Percentiles rank a stretch among this genome's conserved stretches.
Evolutionary conservation across 1,284 basidiomycete genomes (phyloP).

Genomic region (Pholiota adiposa): DNA sequence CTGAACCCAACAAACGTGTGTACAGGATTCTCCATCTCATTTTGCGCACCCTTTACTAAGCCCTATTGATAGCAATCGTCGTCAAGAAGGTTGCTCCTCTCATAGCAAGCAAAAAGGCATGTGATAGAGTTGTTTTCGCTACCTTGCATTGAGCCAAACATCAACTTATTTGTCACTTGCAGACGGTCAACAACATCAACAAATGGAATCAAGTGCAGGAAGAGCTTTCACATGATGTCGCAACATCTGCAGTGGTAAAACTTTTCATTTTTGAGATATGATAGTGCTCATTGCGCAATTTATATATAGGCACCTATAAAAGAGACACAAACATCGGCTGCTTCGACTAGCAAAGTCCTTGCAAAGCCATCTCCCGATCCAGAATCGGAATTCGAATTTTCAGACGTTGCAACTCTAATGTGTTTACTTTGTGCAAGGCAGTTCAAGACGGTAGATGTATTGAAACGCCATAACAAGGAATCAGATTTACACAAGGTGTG

Average conservation of each 20-base stretch:
- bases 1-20: slow-evolving; percentile 64
- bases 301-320: slow-evolving; percentile 34
- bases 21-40: slow-evolving; percentile 21
- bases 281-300: not conserved
- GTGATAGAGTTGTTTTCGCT: slow-evolving; percentile 19
- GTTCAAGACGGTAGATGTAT: slow-evolving; percentile 85
- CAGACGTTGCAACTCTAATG: slow-evolving; percentile 71
- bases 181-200: slow-evolving; percentile 88
- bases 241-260: slow-evolving; percentile 39
- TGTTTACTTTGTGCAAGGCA: slow-evolving; percentile 91
- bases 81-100: slow-evolving; percentile 82
- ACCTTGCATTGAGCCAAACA: not conserved
- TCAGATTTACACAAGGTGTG: slow-evolving; percentile 93
- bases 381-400: slow-evolving; percentile 75
- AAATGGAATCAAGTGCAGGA: slow-evolving; percentile 96
- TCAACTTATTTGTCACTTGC: slow-evolving; percentile 11
- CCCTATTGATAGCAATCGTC: slow-evolving; percentile 49
- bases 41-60: slow-evolving; percentile 6
- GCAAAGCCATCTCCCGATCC: slow-evolving; percentile 40
- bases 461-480: slow-evolving; percentile 86
- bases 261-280: slow-evolving; percentile 24
- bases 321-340: slow-evolving; percentile 16
- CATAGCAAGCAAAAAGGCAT: slow-evolving; percentile 88
- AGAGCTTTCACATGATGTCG: slow-evolving; percentile 63
- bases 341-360: slow-evolving; percentile 20